These are phyloP conservation scores for Hypoxylon sp. DNA, from an alignment of 2,329 filamentous ascomycete species.

Conservation along the genomic window DNA sequence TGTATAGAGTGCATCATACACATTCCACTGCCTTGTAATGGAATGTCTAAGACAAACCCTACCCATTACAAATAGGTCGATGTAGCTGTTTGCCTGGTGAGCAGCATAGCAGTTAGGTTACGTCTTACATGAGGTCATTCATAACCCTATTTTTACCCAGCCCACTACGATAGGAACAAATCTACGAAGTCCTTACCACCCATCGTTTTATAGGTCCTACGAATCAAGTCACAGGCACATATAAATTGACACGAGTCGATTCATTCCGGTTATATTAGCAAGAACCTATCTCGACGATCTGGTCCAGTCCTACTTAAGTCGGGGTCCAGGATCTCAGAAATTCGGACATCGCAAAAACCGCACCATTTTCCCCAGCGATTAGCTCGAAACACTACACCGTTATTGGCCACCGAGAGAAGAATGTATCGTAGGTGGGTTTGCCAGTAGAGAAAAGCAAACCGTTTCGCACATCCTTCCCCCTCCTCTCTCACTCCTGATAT, in stretches of 20 bases:
- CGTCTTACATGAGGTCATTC: not conserved
- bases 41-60: not conserved
- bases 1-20: not conserved
- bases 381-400: constrained; percentile 38
- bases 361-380: constrained; percentile 42
- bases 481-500: constrained; percentile 29
- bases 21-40: not conserved
- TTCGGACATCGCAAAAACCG: constrained; percentile 44
- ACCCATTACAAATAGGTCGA: not conserved
- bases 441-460: constrained; percentile 25
- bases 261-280: constrained; percentile 46
- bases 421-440: constrained; percentile 32
- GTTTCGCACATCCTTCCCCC: constrained; percentile 30
- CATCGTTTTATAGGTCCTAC: not conserved
- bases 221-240: constrained; percentile 12
- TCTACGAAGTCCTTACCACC: not conserved
- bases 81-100: not conserved
- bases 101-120: too few species aligned
- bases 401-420: constrained; percentile 32
- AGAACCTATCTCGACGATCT: constrained; percentile 48
- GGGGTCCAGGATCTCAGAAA: constrained; percentile 41
- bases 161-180: not conserved
- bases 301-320: constrained; percentile 18
- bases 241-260: constrained; percentile 11
- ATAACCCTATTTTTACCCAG: not conserved